Base-by-base conservation (phyloP, 345 rosid genomes). In the Alliaria petiolata region DNA sequence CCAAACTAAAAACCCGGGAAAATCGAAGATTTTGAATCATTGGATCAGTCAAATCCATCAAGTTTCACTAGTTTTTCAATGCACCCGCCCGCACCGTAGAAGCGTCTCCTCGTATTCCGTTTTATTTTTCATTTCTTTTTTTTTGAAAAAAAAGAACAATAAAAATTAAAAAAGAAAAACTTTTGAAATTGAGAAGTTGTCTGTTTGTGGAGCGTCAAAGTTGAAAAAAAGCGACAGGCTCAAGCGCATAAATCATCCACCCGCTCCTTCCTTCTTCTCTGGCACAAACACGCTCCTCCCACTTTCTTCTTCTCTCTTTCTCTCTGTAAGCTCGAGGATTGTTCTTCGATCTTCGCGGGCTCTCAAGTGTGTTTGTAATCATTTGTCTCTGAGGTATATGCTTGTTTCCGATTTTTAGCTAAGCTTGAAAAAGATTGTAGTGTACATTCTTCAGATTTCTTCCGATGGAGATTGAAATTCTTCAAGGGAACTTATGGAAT, bases 211-310 rank as follows among this genome's bases (percentile, higher is more conserved):
- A 78, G 81, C 81, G 75, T 68, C 76, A 62, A 76, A 76, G 76
- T 67, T 78, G 62, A 69, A 78, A 67, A 64, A 66, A 76, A 56
- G 71, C 20, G 75, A 69, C 65, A 74, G 35, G 22, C 31, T 28
- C 31, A 28, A 5, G 31, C 31, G 31, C 66, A 31, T 16, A 53
- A 63, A 60, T 78, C 69, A 66, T 67, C 25, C 56, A 63, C 65
- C 62, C 51, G 68, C 68, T 71, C 65, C 81, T 56, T 71, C 65
- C 81, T 56, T 72, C 81, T 62, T 67, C 81, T 68, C 67, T 70
- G 70, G 43, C 80, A 62, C 69, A 22, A 28, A 63, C 65, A 76
- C 79, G 76, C 79, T 76, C 79, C 79, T 76, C 62, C 80, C 80
- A 69, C 80, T 76, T 70, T 76, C 70, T 74, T 31, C 72, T 56